A percentile compares a stretch with the other conserved stretches of the same genome.
Conservation (phyloP, 192 early-diverging fungal genomes). For the Jimgerdemannia lactiflua region DNA sequence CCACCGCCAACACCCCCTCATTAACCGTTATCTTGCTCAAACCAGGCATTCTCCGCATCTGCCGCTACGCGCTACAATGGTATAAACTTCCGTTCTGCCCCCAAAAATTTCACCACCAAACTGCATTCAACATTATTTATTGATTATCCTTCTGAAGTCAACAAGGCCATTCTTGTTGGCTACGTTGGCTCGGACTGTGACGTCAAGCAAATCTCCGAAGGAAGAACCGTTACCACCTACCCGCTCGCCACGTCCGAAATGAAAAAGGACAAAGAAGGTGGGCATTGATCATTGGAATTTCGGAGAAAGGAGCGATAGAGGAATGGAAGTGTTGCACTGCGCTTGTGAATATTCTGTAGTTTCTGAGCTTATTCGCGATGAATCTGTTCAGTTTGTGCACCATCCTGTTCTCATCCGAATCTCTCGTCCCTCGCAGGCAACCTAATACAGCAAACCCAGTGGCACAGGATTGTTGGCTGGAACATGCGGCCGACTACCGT, state of each 20-base stretch:
- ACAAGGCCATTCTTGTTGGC: conserved; percentile 66
- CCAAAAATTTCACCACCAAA: too few relatives aligned
- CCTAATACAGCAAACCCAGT: conserved; percentile 62
- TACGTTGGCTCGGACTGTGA: conserved; percentile 61
- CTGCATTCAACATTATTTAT: too few relatives aligned
- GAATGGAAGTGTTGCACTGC: too few relatives aligned
- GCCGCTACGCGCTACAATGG: too few relatives aligned
- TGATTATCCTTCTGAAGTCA: conserved; percentile 31
- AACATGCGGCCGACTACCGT: conserved; percentile 27
- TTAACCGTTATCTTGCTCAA: too few relatives aligned
- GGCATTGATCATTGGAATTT: neutral
- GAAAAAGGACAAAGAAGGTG: conserved; percentile 58
- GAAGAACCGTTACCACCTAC: conserved; percentile 48
- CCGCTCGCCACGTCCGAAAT: conserved; percentile 63
- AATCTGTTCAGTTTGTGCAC: conserved; percentile 1
- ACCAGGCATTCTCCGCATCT: too few relatives aligned
- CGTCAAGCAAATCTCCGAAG: conserved; percentile 33
- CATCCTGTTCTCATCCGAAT: neutral
- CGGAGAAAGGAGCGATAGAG: too few relatives aligned
- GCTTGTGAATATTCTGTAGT: too few relatives aligned
- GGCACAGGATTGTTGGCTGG: conserved; percentile 60
- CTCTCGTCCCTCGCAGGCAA: conserved; percentile 36
- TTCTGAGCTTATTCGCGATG: too few relatives aligned
- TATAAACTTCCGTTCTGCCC: too few relatives aligned
- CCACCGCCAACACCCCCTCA: too few relatives aligned